Evolutionary conservation across 1,139 yeast species (phyloP), one percentile per base, ranked within the genome.

Genomic region (Suhomyces bolitotheri): DNA sequence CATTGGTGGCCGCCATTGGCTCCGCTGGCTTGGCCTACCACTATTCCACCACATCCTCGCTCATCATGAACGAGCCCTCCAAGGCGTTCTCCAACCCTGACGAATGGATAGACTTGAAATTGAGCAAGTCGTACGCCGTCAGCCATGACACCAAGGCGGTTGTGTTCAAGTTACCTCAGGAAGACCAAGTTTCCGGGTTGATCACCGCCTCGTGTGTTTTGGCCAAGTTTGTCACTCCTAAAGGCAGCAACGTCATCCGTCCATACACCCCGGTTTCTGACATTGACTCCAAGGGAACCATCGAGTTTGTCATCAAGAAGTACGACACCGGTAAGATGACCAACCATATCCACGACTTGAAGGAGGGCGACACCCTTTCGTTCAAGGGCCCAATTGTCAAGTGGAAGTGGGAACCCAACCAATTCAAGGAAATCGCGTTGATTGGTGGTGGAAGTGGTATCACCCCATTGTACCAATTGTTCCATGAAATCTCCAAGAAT

Each of bases 371-470:
- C 53, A 77, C 90, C 33, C 76, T 94, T 44, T 71, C 95, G 8
- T 86, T 94, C 76, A 90, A 89, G 73, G 99, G 98, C 26, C 98
- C 98, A 49, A 77, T 89, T 53, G 74, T 76, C 53, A 94, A 94
- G 73, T 90, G 94, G 88, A 80, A 84, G 59, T 88, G 95, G 90
- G 77, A 78, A 56, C 85, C 92, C 51, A 90, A 90, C 72, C 78
- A 81, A 66, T 92, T 78, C 65, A 78, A 84, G 53, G 72, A 80
- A 46, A 77, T 94, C 56, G 84, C 85, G 37, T 75, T 92, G 69
- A 73, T 92, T 53, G 97, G 97, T 49, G 98, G 96, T 51, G 98
- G 98, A 56, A 76, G 95, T 31, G 97, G 97, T 64, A 88, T 92
- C 64, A 87, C 97, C 20, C 98, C 97, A 44, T 74, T 90, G 72